Evolutionary conservation across 2,329 filamentous ascomycete species (phyloP), one percentile per base, ranked within the genome.

Genomic region (Penicillium psychrosexuale): DNA sequence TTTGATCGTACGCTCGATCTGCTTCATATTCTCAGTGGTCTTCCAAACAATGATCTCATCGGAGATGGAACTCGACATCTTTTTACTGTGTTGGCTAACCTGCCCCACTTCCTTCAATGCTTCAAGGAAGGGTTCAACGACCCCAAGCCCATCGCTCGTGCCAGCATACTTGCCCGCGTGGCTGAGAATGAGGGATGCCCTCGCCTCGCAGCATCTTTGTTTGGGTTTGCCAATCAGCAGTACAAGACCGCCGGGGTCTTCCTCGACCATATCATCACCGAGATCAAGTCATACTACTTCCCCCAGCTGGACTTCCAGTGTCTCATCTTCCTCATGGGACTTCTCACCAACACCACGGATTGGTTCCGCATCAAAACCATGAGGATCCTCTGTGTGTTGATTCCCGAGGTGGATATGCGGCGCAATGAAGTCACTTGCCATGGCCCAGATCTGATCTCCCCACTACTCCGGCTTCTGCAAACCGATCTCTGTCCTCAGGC

Each of bases 311-410:
- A 97, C 64, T 91, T 95, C 63, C 84, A 86, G 56, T 90, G 90
- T 78, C 76, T 99, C 11, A 90, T 91, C 0, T 97, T 96, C 75
- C 77, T 97, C 40, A 90, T 97, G 74, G 91, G 94, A 2, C 82
- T 97, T 45, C 80, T 99, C 50, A 96, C 92, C 13, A 99, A 99
- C 68, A 88, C 87, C 33, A 82, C 88, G 1, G 82, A 89, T 3
- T 97, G 91, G 90, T 89, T 97, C 72, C 95, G 96, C 70, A 80
- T 92, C 40, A 93, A 94, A 76, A 91, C 90, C 0, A 96, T 99
- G 89, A 87, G 90, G 57, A 86, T 97, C 12, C 82, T 99, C 0
- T 89, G 89, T 66, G 82, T 89, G 19, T 78, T 96, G 56, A 89
- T 99, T 44, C 90, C 91, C 0, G 88, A 93, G 50, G 89, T 97